Conservation (phyloP, 345 rosid species). For the Populus euphratica region DNA sequence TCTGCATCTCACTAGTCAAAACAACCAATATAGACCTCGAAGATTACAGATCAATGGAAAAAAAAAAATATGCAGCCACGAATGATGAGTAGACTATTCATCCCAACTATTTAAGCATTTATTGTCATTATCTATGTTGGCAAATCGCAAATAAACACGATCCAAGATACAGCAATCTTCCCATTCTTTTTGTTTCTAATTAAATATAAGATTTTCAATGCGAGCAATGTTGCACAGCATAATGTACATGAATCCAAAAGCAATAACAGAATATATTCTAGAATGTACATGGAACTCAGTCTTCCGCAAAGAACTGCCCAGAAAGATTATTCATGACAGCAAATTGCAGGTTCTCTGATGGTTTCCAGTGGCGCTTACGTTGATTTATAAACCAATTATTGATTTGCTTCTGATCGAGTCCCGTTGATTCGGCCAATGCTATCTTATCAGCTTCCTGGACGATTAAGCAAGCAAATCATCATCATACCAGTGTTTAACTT, state of each 20-base stretch:
- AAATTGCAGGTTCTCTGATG: slow-evolving; percentile 28
- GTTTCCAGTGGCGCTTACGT: slow-evolving; percentile 36
- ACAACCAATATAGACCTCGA: not conserved
- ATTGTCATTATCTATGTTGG: not conserved
- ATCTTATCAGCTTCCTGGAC: slow-evolving; percentile 34
- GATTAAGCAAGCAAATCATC: not conserved
- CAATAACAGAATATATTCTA: slow-evolving; percentile 15
- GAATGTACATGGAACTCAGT: not conserved
- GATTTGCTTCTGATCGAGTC: slow-evolving; percentile 36
- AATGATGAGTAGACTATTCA: not conserved
- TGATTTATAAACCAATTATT: slow-evolving; percentile 38
- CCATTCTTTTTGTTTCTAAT: not conserved
- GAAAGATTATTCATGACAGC: slow-evolving; percentile 24
- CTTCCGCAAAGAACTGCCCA: slow-evolving; percentile 26
- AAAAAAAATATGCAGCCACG: too few relatives aligned
- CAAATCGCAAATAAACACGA: slow-evolving; percentile 19
- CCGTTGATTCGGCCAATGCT: slow-evolving; percentile 31
- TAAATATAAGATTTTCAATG: slow-evolving; percentile 11
- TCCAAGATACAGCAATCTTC: slow-evolving; percentile 18
- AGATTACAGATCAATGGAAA: not conserved
- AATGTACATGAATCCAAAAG: slow-evolving; percentile 5
- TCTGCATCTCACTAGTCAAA: not conserved
- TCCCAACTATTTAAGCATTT: slow-evolving; percentile 8
- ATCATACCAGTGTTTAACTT: not conserved
- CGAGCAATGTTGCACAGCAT: slow-evolving; percentile 9